Evolutionary conservation across 805 yeast species (phyloP), one percentile per base, ranked within the genome.

Genomic region (Lipomyces oligophaga): DNA sequence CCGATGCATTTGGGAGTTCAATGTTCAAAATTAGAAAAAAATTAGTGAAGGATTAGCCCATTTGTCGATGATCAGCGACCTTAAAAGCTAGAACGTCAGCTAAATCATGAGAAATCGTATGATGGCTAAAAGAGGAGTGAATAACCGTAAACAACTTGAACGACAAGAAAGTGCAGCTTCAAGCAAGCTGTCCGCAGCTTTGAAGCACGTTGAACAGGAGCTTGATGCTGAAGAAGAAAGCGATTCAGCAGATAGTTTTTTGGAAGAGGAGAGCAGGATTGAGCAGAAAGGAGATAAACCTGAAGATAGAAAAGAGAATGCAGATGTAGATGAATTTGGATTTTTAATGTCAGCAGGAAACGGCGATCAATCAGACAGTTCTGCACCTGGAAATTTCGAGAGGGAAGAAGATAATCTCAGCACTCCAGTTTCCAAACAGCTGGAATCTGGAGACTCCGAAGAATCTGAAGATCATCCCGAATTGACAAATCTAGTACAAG

Each of bases 141-240:
- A n/a, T n/a, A n/a, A n/a, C n/a, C n/a, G n/a, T n/a, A n/a, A n/a
- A n/a, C n/a, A n/a, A n/a, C n/a, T n/a, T n/a, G n/a, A n/a, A n/a
- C n/a, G n/a, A n/a, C n/a, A n/a, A n/a, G n/a, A n/a, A n/a, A n/a
- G n/a, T 10, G 30, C 32, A 15, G 42, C 38, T 5, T 32, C 47
- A 4, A 43, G 34, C 30, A 35, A 42, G 18, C 25, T 43, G 6
- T 41, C 22, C 16, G 42, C 41, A 1, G 42, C 47, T 25, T 22
- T 43, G 21, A 33, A 39, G 27, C 41, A 43, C 27, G 62, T 59
- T n/a, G 54, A 58, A 11, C n/a, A n/a, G n/a, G n/a, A n/a, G n/a
- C n/a, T n/a, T n/a, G 70, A 66, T 20, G 66, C 59, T 18, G 63
- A 63, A 30, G 56, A 63, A 21, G 71, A 67, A 33, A 47, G 55